phyloP scores from a whole-genome alignment of 2,329 filamentous ascomycete genomes.

The Penicillium aurantiogriseum region DNA sequence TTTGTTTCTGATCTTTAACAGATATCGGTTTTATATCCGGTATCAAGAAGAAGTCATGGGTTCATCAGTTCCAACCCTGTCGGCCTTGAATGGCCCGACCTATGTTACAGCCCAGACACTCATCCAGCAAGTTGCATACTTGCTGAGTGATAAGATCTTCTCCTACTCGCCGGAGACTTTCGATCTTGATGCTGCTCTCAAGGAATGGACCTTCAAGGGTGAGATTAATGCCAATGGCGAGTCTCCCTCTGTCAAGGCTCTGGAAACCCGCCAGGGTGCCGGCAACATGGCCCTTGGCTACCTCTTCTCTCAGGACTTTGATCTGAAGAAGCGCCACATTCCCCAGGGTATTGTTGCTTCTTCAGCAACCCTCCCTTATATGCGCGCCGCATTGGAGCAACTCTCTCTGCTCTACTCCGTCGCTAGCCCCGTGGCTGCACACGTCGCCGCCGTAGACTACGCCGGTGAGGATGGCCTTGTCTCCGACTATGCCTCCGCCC shows the following conservation, averaged over 20 bases:
- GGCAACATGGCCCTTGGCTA: constrained; percentile 92
- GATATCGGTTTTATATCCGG: constrained; percentile 23
- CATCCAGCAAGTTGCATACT: constrained; percentile 93
- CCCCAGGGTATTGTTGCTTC: constrained; percentile 89
- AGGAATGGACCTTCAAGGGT: constrained; percentile 67
- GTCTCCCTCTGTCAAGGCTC: constrained; percentile 70
- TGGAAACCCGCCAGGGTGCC: constrained; percentile 86
- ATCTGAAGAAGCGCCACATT: constrained; percentile 83
- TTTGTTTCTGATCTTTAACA: constrained; percentile 22
- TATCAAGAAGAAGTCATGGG: constrained; percentile 33
- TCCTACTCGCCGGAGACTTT: constrained; percentile 94
- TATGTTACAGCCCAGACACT: constrained; percentile 92
- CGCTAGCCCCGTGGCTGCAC: constrained; percentile 87
- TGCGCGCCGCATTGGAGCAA: constrained; percentile 85
- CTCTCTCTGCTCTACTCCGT: constrained; percentile 87
- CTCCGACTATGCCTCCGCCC: constrained; percentile 78
- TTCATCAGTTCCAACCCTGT: constrained; percentile 45
- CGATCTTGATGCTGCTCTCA: constrained; percentile 79
- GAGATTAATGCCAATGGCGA: constrained; percentile 82
- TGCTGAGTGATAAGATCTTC: constrained; percentile 95
- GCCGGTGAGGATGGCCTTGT: constrained; percentile 68
- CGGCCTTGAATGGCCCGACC: constrained; percentile 74
- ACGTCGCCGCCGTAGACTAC: constrained; percentile 90
- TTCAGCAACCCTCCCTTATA: constrained; percentile 73
- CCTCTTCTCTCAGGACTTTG: constrained; percentile 96